Base-by-base conservation (phyloP, 2,329 filamentous ascomycete genomes). In the Calonectria fujianensis region DNA sequence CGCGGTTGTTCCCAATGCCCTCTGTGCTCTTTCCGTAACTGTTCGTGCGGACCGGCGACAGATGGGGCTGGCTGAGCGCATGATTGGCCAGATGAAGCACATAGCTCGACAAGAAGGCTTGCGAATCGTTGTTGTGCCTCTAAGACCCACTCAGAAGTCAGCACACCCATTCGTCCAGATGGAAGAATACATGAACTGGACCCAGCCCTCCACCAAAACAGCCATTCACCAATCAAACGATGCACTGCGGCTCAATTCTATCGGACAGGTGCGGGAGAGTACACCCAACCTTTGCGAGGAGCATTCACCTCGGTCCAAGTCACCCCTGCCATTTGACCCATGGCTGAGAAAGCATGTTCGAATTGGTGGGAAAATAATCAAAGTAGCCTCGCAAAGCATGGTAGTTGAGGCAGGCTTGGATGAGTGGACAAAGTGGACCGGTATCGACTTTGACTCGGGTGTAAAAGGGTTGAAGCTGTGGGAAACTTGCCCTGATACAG, bases 161-260 rank as follows among this genome's bases (percentile, higher is more conserved):
- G 35, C 57, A 4, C 37, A 61, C 37, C 35, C 35, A 16, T 61
- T 39, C 11, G 32, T 59, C 14, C 32, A n/a, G 11, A 39, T 59
- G 54, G 54, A 59, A 27, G 32, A 59, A 35, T 59, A 59, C 54
- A 14, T 59, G 54, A 35, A 35, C 14, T 59, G 54, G 54, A 59
- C 54, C 13, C 54, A 59, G 20, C 32, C 20, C 5, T 41, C 54
- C 8, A 13, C 39, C 20, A 61, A 61, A 11, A 4, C 57, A 11
- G 14, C 24, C 4, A 11, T 61, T 29, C n/a, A 27, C 14, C n/a
- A 39, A 4, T 24, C n/a, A 16, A 39, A 27, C 14, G 35, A 61
- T 3, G 13, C n/a, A 0, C 2, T 10, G 4, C n/a, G 35, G 2
- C 13, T 41, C n/a, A 39, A 32, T 13, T 14, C 57, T 9, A 20